Conservation (phyloP, 202 grass and related monocot species). For the Zizania palustris region DNA sequence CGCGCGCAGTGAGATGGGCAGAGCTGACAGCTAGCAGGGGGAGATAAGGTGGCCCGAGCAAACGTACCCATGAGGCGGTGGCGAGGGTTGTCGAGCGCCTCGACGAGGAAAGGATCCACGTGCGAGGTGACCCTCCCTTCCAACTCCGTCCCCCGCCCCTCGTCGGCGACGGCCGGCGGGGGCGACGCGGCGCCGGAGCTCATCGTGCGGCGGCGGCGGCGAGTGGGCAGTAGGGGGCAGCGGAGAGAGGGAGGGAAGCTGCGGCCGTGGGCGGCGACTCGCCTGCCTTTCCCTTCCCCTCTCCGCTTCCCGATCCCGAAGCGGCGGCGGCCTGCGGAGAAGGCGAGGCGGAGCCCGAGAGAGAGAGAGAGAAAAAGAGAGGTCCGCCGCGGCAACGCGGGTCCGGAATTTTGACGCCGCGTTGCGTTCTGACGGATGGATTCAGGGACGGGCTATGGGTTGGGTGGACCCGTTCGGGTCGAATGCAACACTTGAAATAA, state of each 20-base stretch:
- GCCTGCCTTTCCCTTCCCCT: slow-evolving; percentile 44
- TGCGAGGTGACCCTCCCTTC: slow-evolving; percentile 42
- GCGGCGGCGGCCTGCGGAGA: slow-evolving; percentile 45
- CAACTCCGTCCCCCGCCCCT: slow-evolving; percentile 25
- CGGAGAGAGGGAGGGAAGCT: slow-evolving; percentile 48
- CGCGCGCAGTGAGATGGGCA: neutral
- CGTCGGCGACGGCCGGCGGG: slow-evolving; percentile 15
- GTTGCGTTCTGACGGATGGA: neutral
- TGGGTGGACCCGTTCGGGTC: neutral
- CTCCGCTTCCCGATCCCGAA: slow-evolving; percentile 68
- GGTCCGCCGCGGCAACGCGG: slow-evolving; percentile 47
- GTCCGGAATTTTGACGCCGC: slow-evolving; percentile 47
- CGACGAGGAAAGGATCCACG: slow-evolving; percentile 72
- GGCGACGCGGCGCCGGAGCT: slow-evolving; percentile 34
- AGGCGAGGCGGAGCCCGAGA: slow-evolving; percentile 39
- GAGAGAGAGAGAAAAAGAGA: neutral
- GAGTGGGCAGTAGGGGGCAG: neutral
- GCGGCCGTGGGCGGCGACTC: slow-evolving; percentile 38
- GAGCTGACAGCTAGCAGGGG: neutral
- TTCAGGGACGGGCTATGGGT: neutral
- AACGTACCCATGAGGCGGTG: slow-evolving; percentile 68
- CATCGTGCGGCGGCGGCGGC: slow-evolving; percentile 39
- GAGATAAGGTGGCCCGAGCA: slow-evolving; percentile 1
- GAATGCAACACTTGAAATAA: neutral
- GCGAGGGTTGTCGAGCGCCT: slow-evolving; percentile 80